Evolutionary conservation across 306 rosid species (phyloP), one percentile per base, ranked within the genome.

Genomic region (Calophaca sinica): DNA sequence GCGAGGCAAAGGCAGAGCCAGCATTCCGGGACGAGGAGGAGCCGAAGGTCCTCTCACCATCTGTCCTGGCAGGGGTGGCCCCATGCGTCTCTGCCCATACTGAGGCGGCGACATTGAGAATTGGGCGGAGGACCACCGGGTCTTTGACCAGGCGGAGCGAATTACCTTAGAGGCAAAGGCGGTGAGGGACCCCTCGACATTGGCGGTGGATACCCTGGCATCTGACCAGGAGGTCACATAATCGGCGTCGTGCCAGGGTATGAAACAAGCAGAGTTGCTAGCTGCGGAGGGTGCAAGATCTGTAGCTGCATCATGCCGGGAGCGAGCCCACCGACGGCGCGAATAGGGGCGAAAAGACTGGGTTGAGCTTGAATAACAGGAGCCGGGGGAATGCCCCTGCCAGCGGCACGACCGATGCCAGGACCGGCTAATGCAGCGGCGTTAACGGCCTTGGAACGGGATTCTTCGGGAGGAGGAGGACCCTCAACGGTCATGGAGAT

Each of bases 261-360:
- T 0, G 94, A 75, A 48, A 87, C 88, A 0, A 97, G 92, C 3
- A 96, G 98, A 7, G 91, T 88, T 0, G 90, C 82, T 4, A 94
- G 80, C 78, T 91, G 89, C 0, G 97, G 96, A 0, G 91, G 93
- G 0, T 96, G 93, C 2, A 94, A 83, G 73, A 94, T 91, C 89
- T 94, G 97, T 1, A 97, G 97, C 86, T 92, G 99, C 99, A 94
- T 94, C 99, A 94, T 94, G 5, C 96, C 96, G 0, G 97, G 99
- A 12, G 98, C n/a, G n/a, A n/a, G n/a, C n/a, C n/a, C n/a, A n/a
- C n/a, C n/a, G n/a, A n/a, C n/a, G n/a, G n/a, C n/a, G n/a, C n/a
- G n/a, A n/a, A n/a, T n/a, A n/a, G n/a, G n/a, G n/a, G n/a, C n/a
- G n/a, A n/a, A n/a, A n/a, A n/a, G n/a, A n/a, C n/a, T n/a, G n/a